Evolutionary conservation across 495 filamentous ascomycete species (phyloP), one percentile per base, ranked within the genome.

Genomic region (Trichoderma gamsii): DNA sequence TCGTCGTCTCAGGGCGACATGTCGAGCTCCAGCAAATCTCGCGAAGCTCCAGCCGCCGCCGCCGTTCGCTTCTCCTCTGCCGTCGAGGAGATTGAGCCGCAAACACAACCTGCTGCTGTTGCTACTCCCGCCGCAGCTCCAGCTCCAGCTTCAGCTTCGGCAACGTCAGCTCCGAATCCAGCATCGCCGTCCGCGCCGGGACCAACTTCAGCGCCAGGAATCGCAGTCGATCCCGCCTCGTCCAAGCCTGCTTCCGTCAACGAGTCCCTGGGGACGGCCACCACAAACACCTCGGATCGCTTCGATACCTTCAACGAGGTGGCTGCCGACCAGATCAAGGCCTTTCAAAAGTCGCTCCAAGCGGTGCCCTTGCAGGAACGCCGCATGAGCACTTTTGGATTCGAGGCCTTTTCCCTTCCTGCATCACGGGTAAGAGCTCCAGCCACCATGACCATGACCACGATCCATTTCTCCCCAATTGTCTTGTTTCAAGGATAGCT

Each of bases 401-500:
- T 93, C 76, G 93, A 96, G 71, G 88, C 93, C 29, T 84, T 96
- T 52, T 97, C 93, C 46, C 79, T 97, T 43, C 92, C 92, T n/a
- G 81, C 87, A 32, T 96, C 92, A 41, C 86, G 91, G 79, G 93
- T 94, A 87, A 74, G 90, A 85, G 35, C 49, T 52, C 49, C n/a
- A 21, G 0, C 35, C 35, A 9, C 35, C 35, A 32, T 70, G 67
- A 9, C 35, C 35, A 32, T 70, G 67, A 29, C 29, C 4, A 65
- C 46, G 49, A 9, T 66, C 35, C 44, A 38, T 51, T 44, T 41
- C 43, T 41, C 7, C 3, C 56, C 56, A 5, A 18, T 49, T 44
- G 3, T 25, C 35, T 9, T 38, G 35, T 38, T 38, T 4, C 41
- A 32, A 13, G 44, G 59, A 65, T 52, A 52, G 49, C 35, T 69